A percentile compares a stretch with the other conserved stretches of the same genome.
Conservation (phyloP, 176 grass and related monocot genomes). For the Paspalum vaginatum region DNA sequence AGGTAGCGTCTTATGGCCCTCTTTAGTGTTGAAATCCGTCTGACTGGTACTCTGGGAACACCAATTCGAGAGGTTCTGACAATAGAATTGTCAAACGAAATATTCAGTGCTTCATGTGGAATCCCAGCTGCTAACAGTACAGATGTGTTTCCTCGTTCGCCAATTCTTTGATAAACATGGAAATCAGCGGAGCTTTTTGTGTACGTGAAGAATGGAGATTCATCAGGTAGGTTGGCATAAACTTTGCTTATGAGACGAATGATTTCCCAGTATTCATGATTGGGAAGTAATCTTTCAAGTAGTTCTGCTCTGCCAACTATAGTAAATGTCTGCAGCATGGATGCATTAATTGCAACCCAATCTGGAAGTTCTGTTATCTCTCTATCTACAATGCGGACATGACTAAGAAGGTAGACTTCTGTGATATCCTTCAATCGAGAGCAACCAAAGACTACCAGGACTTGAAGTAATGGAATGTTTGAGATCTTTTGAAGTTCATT, state of each 20-base stretch:
- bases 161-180: slow-evolving; percentile 52
- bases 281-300: slow-evolving; percentile 48
- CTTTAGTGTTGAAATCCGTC: slow-evolving; percentile 9
- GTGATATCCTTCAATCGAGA: slow-evolving; percentile 41
- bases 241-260: slow-evolving; percentile 50
- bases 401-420: slow-evolving; percentile 26
- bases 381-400: slow-evolving; percentile 41
- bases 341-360: slow-evolving; percentile 42
- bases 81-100: slow-evolving; percentile 22
- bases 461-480: slow-evolving; percentile 54
- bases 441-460: slow-evolving; percentile 38
- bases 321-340: slow-evolving; percentile 42
- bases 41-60: neutral
- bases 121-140: neutral
- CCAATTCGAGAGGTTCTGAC: slow-evolving; percentile 13
- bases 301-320: slow-evolving; percentile 47
- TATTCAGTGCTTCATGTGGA: neutral
- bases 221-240: slow-evolving; percentile 51
- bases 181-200: slow-evolving; percentile 46
- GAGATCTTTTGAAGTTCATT: slow-evolving; percentile 44
- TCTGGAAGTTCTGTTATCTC: slow-evolving; percentile 37
- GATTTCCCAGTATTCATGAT: slow-evolving; percentile 47
- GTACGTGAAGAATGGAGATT: slow-evolving; percentile 60
- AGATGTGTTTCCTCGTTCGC: slow-evolving; percentile 14
- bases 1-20: slow-evolving; percentile 30